Evolutionary conservation across 2,329 filamentous ascomycete species (phyloP).

Genomic region (Cladorrhinum sp.): DNA sequence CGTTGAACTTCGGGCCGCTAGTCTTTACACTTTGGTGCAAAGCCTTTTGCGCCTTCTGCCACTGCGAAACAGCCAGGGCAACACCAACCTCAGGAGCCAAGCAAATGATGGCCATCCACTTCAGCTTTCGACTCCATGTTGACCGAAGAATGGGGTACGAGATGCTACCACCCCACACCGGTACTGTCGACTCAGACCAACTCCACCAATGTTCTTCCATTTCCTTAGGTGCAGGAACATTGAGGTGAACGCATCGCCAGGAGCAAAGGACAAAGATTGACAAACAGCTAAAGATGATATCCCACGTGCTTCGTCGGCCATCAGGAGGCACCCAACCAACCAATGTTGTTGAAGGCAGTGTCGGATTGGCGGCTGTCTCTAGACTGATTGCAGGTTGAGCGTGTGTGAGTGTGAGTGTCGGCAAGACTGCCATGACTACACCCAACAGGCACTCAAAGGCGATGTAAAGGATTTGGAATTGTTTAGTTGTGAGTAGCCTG

Average conservation of each 20-base stretch:
- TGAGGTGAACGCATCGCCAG: conserved; percentile 16
- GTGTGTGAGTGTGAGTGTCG: too few relatives aligned
- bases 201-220: neutral
- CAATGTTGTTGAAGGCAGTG: neutral
- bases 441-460: too few relatives aligned
- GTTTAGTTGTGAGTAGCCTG: too few relatives aligned
- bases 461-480: too few relatives aligned
- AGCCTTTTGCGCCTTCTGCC: neutral
- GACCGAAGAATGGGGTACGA: too few relatives aligned
- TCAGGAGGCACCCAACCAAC: conserved; percentile 13
- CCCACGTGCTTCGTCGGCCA: conserved; percentile 3
- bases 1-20: neutral
- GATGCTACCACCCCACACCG: neutral
- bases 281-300: conserved; percentile 13
- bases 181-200: too few relatives aligned
- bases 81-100: conserved; percentile 18
- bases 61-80: conserved; percentile 18
- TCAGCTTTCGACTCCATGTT: conserved; percentile 6
- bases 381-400: too few relatives aligned
- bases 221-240: conserved; percentile 7
- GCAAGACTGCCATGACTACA: too few relatives aligned
- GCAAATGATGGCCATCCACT: conserved; percentile 13
- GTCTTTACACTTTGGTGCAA: neutral
- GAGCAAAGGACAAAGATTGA: conserved; percentile 15
- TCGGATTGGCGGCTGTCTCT: too few relatives aligned